Evolutionary conservation across 1,284 basidiomycete genomes (phyloP).

Genomic region (Trichosporon faecale): DNA sequence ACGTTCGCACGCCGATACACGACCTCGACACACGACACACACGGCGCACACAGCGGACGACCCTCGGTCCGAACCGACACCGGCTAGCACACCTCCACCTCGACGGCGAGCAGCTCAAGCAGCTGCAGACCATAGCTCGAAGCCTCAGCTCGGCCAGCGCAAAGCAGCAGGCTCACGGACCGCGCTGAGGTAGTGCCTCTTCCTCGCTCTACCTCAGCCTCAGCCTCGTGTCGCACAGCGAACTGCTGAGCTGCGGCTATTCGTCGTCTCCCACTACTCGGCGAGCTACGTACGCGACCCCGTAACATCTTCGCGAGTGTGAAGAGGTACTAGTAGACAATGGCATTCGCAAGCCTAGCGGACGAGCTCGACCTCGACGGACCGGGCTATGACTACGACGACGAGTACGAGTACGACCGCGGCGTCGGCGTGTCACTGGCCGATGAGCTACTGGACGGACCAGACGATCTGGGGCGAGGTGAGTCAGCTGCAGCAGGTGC

Average conservation of each 20-base stretch:
- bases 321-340: too few species aligned
- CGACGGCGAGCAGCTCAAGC: background rate
- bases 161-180: background rate
- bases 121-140: background rate
- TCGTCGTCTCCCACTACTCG: too few species aligned
- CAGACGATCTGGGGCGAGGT: constrained; percentile 5
- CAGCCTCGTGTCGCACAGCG: too few species aligned
- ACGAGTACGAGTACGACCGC: background rate
- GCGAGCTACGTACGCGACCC: background rate
- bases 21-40: background rate
- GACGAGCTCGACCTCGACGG: constrained; percentile 25
- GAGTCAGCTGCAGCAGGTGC: too few species aligned
- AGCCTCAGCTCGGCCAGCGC: background rate
- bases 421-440: background rate
- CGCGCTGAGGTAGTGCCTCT: background rate
- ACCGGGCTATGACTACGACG: background rate
- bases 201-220: background rate
- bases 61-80: background rate
- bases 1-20: background rate
- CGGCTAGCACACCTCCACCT: background rate
- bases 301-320: too few species aligned
- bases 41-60: background rate
- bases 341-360: constrained; percentile 23
- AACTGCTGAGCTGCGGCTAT: too few species aligned
- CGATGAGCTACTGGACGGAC: constrained; percentile 7